Evolutionary conservation across 345 rosid genomes (phyloP).

Genomic region (Eucalyptus pauciflora): DNA sequence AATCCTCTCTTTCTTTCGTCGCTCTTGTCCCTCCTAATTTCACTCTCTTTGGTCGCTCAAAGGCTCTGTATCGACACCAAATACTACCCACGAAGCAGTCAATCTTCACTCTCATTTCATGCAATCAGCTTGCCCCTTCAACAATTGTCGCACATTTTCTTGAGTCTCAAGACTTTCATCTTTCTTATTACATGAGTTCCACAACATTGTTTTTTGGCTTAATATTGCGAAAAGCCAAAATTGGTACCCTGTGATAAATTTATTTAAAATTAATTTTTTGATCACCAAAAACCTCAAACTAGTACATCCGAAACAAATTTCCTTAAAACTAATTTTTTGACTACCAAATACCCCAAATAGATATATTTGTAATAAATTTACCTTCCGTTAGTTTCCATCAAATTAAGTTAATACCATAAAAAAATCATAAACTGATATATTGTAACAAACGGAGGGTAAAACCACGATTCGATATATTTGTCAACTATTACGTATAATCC

Average conservation of each 20-base stretch:
- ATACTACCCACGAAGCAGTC: not conserved
- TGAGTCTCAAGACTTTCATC: not conserved
- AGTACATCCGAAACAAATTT: accelerated
- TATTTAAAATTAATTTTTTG: too few relatives aligned
- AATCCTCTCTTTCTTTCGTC: not conserved
- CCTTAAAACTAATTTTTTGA: too few relatives aligned
- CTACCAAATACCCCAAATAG: accelerated
- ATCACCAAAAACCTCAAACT: accelerated
- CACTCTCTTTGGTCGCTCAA: not conserved
- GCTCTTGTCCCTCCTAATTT: not conserved
- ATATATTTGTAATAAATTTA: accelerated
- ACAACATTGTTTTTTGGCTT: too few relatives aligned
- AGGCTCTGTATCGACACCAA: not conserved
- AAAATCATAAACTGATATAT: too few relatives aligned
- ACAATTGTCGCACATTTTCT: not conserved
- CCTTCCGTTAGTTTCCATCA: accelerated
- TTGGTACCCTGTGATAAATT: accelerated
- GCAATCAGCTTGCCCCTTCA: not conserved
- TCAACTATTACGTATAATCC: accelerated
- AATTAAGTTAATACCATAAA: too few relatives aligned
- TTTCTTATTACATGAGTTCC: not conserved
- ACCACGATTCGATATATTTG: too few relatives aligned
- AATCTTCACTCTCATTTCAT: not conserved
- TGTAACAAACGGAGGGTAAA: accelerated
- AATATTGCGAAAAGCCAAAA: accelerated